Conservation (phyloP, 768 basidiomycete species). For the Naganishia kalamii region DNA sequence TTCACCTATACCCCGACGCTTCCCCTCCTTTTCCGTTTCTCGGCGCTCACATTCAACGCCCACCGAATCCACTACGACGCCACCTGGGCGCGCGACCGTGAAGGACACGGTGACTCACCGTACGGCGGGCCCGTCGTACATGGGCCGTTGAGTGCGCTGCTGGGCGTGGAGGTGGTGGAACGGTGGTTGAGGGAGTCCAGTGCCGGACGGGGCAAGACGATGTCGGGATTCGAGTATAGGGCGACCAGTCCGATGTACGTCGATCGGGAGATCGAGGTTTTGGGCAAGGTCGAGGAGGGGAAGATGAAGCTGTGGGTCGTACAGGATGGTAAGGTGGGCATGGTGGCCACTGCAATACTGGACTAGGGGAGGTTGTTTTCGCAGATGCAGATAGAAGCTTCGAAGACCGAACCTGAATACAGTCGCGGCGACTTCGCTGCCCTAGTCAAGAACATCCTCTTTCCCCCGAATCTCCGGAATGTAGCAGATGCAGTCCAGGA, state of each 20-base stretch:
- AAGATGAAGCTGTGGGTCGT: conserved; percentile 56
- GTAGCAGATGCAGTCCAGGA: too few species aligned
- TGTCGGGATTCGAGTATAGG: conserved; percentile 62
- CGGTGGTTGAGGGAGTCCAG: neutral
- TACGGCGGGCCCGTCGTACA: conserved; percentile 56
- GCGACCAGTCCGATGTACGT: conserved; percentile 54
- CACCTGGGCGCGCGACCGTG: conserved; percentile 59
- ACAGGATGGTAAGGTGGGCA: conserved; percentile 60
- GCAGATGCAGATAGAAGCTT: neutral
- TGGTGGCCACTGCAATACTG: conserved; percentile 47
- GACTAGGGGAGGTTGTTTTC: neutral
- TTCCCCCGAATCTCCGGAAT: too few species aligned
- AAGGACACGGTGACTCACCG: conserved; percentile 63
- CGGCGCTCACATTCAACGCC: conserved; percentile 77
- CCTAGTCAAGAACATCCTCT: too few species aligned
- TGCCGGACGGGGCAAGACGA: neutral
- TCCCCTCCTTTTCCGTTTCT: conserved; percentile 75
- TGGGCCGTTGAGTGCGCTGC: conserved; percentile 71
- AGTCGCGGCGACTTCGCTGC: too few species aligned
- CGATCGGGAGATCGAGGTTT: conserved; percentile 30
- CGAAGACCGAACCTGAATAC: neutral
- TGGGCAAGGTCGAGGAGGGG: conserved; percentile 31
- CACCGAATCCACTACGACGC: conserved; percentile 79
- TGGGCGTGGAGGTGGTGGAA: conserved; percentile 52
- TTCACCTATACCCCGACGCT: conserved; percentile 63